Evolutionary conservation across 495 filamentous ascomycete species (phyloP).

Genomic region (Jackrogersella minutella): DNA sequence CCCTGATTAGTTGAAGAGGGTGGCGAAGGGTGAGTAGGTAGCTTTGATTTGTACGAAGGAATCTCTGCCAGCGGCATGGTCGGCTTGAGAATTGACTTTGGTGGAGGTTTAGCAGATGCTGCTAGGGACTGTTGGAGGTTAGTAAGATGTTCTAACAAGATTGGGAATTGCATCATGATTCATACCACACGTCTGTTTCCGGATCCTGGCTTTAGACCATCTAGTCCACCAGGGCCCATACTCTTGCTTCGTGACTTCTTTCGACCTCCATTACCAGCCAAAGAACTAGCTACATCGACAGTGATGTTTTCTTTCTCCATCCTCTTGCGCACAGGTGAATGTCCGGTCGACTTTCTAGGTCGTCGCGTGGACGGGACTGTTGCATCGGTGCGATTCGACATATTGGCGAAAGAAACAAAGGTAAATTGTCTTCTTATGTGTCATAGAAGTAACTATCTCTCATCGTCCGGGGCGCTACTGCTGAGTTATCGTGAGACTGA

Average conservation of each 20-base stretch:
- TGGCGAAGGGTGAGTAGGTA: conserved; percentile 37
- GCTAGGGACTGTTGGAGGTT: conserved; percentile 56
- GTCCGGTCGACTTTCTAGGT: conserved; percentile 80
- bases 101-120: conserved; percentile 53
- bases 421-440: background rate
- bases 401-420: conserved; percentile 37
- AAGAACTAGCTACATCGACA: conserved; percentile 59
- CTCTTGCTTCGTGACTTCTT: conserved; percentile 94
- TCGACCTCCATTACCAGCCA: conserved; percentile 52
- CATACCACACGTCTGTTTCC: conserved; percentile 84
- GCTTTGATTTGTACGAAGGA: conserved; percentile 56
- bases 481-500: background rate
- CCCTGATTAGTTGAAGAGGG: conserved; percentile 36
- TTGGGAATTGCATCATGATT: conserved; percentile 27
- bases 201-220: conserved; percentile 76
- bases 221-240: conserved; percentile 88
- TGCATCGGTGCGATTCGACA: conserved; percentile 56
- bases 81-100: conserved; percentile 85
- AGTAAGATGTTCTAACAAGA: conserved; percentile 17
- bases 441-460: background rate
- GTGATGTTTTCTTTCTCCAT: conserved; percentile 79
- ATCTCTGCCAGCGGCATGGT: conserved; percentile 75
- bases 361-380: conserved; percentile 64
- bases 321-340: conserved; percentile 60
- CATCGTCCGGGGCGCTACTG: conserved; percentile 6